phyloP scores from a whole-genome alignment of 31 red algal species.

The Porphyra umbilicalis region DNA sequence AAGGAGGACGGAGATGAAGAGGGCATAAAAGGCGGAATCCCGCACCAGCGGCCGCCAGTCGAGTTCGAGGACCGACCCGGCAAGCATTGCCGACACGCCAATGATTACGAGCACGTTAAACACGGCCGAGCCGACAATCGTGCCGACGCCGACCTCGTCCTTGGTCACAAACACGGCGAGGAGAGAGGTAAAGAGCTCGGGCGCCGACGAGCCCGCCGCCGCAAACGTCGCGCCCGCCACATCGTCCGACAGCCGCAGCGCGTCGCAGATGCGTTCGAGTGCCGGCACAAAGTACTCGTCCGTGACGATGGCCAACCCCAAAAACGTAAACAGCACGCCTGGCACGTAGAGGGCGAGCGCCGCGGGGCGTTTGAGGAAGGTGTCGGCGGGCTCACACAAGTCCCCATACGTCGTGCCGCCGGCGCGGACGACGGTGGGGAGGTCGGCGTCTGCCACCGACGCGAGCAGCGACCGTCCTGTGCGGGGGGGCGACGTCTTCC shows the following conservation, averaged over 20 bases:
- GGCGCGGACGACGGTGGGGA: not conserved
- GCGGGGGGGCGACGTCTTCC: too few relatives aligned
- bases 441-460: too few relatives aligned
- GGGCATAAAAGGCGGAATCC: conserved; percentile 49
- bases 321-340: conserved; percentile 32
- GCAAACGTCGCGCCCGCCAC: conserved; percentile 79
- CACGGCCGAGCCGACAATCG: conserved; percentile 70
- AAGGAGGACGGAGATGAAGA: conserved; percentile 47
- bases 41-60: conserved; percentile 70
- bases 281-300: conserved; percentile 78
- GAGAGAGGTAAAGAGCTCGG: conserved; percentile 76
- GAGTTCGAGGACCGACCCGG: conserved; percentile 49
- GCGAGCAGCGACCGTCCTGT: too few relatives aligned
- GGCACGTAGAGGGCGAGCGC: conserved; percentile 51
- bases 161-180: conserved; percentile 67
- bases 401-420: conserved; percentile 20
- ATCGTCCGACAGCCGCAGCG: conserved; percentile 52
- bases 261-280: conserved; percentile 71
- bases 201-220: conserved; percentile 69
- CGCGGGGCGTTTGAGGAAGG: conserved; percentile 18
- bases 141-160: conserved; percentile 67
- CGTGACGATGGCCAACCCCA: conserved; percentile 70
- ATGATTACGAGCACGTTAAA: conserved; percentile 85
- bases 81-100: conserved; percentile 53
- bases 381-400: conserved; percentile 26